Evolutionary conservation across 1,284 basidiomycete species (phyloP).

Genomic region (Phellinidium pouzarii): DNA sequence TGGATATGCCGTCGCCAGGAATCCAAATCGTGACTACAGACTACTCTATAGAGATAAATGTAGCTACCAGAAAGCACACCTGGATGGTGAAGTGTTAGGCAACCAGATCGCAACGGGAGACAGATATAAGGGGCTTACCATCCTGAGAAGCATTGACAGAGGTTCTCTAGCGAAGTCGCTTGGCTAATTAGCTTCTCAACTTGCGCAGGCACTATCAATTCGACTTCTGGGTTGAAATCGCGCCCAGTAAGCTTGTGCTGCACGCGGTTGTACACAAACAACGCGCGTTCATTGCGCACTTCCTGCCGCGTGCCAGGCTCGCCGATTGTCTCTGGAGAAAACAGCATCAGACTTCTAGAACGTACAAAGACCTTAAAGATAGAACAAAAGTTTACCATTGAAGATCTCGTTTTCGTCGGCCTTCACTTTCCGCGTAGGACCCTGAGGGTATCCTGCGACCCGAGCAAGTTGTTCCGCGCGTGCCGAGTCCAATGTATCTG

Average conservation of each 20-base stretch:
- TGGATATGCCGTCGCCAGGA: too few species aligned
- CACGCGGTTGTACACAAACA: slow-evolving; percentile 89
- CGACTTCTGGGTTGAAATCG: slow-evolving; percentile 82
- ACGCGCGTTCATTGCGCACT: slow-evolving; percentile 82
- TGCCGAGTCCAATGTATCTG: slow-evolving; percentile 38
- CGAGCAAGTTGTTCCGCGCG: slow-evolving; percentile 58
- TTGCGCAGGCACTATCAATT: slow-evolving; percentile 69
- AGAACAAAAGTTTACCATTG: slow-evolving; percentile 44
- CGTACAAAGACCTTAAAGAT: neutral
- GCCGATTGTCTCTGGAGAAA: slow-evolving; percentile 42
- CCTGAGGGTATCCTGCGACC: slow-evolving; percentile 67
- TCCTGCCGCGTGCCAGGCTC: slow-evolving; percentile 60
- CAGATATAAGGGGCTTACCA: slow-evolving; percentile 50
- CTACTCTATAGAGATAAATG: neutral
- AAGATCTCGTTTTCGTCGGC: slow-evolving; percentile 81
- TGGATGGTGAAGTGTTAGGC: neutral
- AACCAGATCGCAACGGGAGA: neutral
- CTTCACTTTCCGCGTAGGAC: slow-evolving; percentile 64
- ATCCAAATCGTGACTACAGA: neutral
- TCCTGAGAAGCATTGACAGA: slow-evolving; percentile 94
- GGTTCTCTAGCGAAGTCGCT: slow-evolving; percentile 86
- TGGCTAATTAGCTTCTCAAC: slow-evolving; percentile 89
- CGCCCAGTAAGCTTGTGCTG: slow-evolving; percentile 89
- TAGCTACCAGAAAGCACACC: slow-evolving; percentile 18
- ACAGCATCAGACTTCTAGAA: slow-evolving; percentile 7